These are phyloP conservation scores for Bondarzewia mesenterica DNA, from an alignment of 1,284 basidiomycete genomes.

Conservation along the genomic window DNA sequence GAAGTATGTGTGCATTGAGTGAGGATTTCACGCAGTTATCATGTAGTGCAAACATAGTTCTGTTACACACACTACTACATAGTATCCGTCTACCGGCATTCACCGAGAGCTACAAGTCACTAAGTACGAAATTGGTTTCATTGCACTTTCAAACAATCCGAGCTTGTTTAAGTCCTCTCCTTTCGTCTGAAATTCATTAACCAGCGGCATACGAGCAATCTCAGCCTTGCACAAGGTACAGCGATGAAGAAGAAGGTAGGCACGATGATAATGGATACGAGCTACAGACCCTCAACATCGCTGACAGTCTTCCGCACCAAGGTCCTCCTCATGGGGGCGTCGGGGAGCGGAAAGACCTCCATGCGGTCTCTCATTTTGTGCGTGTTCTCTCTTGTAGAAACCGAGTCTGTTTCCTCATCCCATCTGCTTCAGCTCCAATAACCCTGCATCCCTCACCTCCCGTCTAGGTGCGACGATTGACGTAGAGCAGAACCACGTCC, in stretches of 20 bases:
- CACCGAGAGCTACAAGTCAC: too few species aligned
- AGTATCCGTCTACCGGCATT: too few species aligned
- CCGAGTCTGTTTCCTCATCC: background rate
- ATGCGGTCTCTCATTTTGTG: conserved; percentile 99
- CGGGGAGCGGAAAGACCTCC: conserved; percentile 86
- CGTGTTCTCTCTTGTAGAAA: conserved; percentile 24
- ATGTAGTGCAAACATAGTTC: too few species aligned
- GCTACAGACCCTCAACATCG: background rate
- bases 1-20: too few species aligned
- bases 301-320: conserved; percentile 18
- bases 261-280: background rate
- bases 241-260: conserved; percentile 6
- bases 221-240: too few species aligned
- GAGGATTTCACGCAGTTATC: too few species aligned
- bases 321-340: conserved; percentile 94
- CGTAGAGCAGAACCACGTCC: conserved; percentile 95
- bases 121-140: too few species aligned
- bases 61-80: too few species aligned
- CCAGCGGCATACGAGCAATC: too few species aligned
- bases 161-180: too few species aligned
- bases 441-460: conserved; percentile 86
- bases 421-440: conserved; percentile 76
- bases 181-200: too few species aligned
- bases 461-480: conserved; percentile 95
- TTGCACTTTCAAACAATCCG: too few species aligned